Base-by-base conservation (phyloP, 2,329 filamentous ascomycete genomes). In the Colletotrichum tanaceti region DNA sequence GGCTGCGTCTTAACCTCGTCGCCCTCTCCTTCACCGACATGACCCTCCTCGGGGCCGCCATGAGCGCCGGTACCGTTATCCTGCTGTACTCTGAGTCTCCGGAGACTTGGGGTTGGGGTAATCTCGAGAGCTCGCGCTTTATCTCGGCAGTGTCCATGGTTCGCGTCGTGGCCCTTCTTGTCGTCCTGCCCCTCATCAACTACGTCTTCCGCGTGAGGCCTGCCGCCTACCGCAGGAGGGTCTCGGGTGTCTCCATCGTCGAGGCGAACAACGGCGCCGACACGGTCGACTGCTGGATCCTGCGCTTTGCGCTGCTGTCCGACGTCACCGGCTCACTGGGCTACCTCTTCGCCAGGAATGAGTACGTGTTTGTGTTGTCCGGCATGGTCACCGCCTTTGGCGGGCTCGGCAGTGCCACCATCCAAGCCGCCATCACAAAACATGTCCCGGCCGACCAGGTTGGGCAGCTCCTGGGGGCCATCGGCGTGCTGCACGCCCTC, bases 391-490 rank as follows among this genome's bases (percentile, higher is more conserved):
- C 93, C 1, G 86, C 93, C 0, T 81, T 97, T 46, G 95, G 95
- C 28, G 94, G 94, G 1, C 90, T 98, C 53, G 94, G 91, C 0
- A 91, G 91, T 43, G 94, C 96, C 1, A 96, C 93, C 0, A 84
- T 97, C 58, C 93, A 97, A 75, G 91, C 92, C 1, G 87, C 91
- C 0, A 82, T 98, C 58, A 98, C 94, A 22, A 98, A 98, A 77
- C 96, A 98, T 77, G 91, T 98, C 0, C 93, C 94, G 0, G 85
- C 89, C 0, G 92, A 96, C 71, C 87, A 88, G 54, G 91, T 96
- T 0, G 96, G 96, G 0, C 90, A 96, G 77, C 83, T 98, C n/a
- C 86, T 99, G 0, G 96, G 96, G 24, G 94, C 94, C 1, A 91
- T 91, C 18, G 96, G 95, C 0, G 83, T 98, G 70, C 80, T 98